A percentile compares a stretch with the other conserved stretches of the same genome.
phyloP scores from a whole-genome alignment of 2,329 filamentous ascomycete genomes.

The Endothia cerciana region DNA sequence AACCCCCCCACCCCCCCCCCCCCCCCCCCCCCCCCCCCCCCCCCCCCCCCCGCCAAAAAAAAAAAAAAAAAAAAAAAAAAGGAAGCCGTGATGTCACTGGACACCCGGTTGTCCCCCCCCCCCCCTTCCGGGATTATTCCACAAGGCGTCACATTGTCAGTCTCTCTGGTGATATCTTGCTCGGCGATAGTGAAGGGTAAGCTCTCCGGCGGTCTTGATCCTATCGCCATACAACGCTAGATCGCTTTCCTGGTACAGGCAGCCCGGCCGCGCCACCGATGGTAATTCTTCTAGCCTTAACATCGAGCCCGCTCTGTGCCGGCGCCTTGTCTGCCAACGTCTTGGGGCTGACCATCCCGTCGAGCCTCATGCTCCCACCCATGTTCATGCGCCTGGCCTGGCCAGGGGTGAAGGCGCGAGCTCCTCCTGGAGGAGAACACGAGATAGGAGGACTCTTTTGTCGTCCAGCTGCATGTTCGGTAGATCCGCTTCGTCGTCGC shows the following conservation, averaged over 20 bases:
- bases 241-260: slow-evolving; percentile 26
- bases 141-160: slow-evolving; percentile 1
- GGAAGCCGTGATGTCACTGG: too few relatives aligned
- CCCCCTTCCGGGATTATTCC: background rate
- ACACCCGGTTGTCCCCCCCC: too few relatives aligned
- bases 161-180: slow-evolving; percentile 4
- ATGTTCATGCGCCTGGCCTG: slow-evolving; percentile 64
- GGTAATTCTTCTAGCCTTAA: slow-evolving; percentile 46
- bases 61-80: too few relatives aligned
- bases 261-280: slow-evolving; percentile 42
- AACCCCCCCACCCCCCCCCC: background rate
- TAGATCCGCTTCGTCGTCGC: slow-evolving; percentile 48
- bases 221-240: slow-evolving; percentile 35
- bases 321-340: slow-evolving; percentile 21
- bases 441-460: slow-evolving; percentile 57
- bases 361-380: slow-evolving; percentile 44
- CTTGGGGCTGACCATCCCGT: slow-evolving; percentile 31
- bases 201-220: slow-evolving; percentile 29
- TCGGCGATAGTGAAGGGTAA: slow-evolving; percentile 25
- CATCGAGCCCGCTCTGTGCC: slow-evolving; percentile 30
- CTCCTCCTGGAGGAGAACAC: slow-evolving; percentile 50
- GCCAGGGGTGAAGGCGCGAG: slow-evolving; percentile 51
- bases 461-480: slow-evolving; percentile 43
- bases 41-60: too few relatives aligned
- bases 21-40: background rate